These are phyloP conservation scores for Syzygium oleosum DNA, from an alignment of 345 rosid species.

Conservation along the genomic window DNA sequence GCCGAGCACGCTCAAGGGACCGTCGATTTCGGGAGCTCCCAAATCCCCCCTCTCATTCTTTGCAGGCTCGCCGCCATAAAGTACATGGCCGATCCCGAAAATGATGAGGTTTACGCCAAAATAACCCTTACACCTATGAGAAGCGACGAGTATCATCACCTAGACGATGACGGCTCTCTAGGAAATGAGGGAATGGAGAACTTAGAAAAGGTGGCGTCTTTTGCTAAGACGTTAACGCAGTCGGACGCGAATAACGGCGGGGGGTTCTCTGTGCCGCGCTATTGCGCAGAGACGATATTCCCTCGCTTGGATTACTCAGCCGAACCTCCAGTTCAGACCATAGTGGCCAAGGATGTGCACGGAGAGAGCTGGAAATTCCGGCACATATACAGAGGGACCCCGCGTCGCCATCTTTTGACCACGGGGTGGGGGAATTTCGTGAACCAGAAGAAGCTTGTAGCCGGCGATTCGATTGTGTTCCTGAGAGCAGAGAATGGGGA, in stretches of 20 bases:
- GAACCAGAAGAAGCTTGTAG: constrained; percentile 94
- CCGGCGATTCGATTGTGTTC: constrained; percentile 92
- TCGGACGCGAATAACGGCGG: constrained; percentile 99
- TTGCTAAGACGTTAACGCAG: constrained; percentile 91
- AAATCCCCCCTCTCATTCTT: constrained; percentile 43
- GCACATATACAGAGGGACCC: constrained; percentile 94
- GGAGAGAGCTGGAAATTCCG: constrained; percentile 89
- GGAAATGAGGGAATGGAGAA: constrained; percentile 22
- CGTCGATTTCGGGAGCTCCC: constrained; percentile 39
- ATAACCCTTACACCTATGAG: constrained; percentile 47
- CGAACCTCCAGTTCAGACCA: constrained; percentile 95
- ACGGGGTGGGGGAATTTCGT: constrained; percentile 99
- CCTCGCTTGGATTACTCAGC: constrained; percentile 76
- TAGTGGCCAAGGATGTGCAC: constrained; percentile 88
- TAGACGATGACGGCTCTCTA: constrained; percentile 24
- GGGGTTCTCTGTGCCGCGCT: constrained; percentile 95
- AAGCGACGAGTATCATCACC: constrained; percentile 24
- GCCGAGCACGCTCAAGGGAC: constrained; percentile 74
- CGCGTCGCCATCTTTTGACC: constrained; percentile 88
- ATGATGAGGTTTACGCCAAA: constrained; percentile 84
- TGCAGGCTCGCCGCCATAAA: constrained; percentile 59
- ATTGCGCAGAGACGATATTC: constrained; percentile 97
- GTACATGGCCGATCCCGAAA: constrained; percentile 84
- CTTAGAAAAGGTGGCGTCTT: constrained; percentile 65
- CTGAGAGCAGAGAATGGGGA: constrained; percentile 81